Conservation (phyloP, 2,329 filamentous ascomycete species). For the Epichloe gansuensis region DNA sequence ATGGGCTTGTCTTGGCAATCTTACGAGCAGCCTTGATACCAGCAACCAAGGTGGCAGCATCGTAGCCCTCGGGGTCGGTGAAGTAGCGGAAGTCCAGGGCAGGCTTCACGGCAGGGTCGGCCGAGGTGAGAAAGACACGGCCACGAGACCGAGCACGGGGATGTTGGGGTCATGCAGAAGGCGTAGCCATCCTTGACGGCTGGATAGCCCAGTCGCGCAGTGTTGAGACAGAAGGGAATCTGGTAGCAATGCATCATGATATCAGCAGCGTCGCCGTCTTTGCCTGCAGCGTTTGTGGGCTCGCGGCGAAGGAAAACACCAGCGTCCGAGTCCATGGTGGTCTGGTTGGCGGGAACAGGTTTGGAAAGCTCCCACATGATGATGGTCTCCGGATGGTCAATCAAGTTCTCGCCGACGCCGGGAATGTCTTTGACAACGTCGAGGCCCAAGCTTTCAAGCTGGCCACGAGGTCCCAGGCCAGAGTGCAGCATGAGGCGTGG, state of each 20-base stretch:
- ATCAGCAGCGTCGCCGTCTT: conserved; percentile 67
- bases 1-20: conserved; percentile 62
- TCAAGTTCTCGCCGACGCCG: conserved; percentile 48
- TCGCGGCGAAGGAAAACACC: conserved; percentile 80
- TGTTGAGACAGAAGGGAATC: conserved; percentile 85
- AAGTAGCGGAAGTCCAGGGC: conserved; percentile 84
- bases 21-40: conserved; percentile 68
- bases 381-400: conserved; percentile 49
- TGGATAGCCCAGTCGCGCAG: conserved; percentile 61
- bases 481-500: conserved; percentile 53
- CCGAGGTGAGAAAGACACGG: conserved; percentile 62
- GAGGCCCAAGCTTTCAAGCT: conserved; percentile 42
- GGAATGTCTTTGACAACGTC: conserved; percentile 44
- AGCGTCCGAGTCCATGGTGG: conserved; percentile 83
- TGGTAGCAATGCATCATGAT: conserved; percentile 98
- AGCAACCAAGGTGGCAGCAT: conserved; percentile 67
- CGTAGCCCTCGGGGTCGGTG: conserved; percentile 75
- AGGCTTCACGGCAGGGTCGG: conserved; percentile 66
- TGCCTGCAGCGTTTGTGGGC: conserved; percentile 49
- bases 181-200: conserved; percentile 56
- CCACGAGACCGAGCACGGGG: conserved; percentile 67
- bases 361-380: conserved; percentile 68
- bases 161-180: conserved; percentile 92
- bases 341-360: conserved; percentile 64
- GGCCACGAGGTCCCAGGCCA: conserved; percentile 41